Conservation (phyloP, 2,329 filamentous ascomycete species). For the Tolypocladium ovalisporum region DNA sequence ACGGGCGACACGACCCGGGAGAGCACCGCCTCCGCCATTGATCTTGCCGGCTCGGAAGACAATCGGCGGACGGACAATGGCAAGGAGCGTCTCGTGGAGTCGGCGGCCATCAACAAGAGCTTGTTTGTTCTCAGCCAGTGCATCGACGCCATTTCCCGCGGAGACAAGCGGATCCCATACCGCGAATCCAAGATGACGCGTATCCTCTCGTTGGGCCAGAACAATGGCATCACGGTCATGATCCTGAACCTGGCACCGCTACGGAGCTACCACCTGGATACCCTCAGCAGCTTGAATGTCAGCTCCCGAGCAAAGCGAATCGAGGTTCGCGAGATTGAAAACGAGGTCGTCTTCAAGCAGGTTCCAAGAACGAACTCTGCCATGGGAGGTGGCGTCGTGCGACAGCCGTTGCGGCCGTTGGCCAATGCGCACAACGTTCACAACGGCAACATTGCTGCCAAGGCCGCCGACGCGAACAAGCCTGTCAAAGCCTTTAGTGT, state of each 20-base stretch:
- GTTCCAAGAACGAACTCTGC: slow-evolving; percentile 44
- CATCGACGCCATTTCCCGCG: slow-evolving; percentile 79
- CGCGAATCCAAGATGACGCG: slow-evolving; percentile 96
- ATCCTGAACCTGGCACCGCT: slow-evolving; percentile 87
- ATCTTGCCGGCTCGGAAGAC: slow-evolving; percentile 90
- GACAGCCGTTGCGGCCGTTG: slow-evolving; percentile 72
- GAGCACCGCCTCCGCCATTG: slow-evolving; percentile 86
- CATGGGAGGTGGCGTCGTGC: slow-evolving; percentile 30
- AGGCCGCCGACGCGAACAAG: slow-evolving; percentile 43
- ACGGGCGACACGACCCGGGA: slow-evolving; percentile 57
- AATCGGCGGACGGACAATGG: slow-evolving; percentile 90
- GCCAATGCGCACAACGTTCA: slow-evolving; percentile 66
- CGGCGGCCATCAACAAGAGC: slow-evolving; percentile 94
- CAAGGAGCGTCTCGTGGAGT: slow-evolving; percentile 87
- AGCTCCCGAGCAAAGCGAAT: slow-evolving; percentile 94
- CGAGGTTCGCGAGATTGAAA: slow-evolving; percentile 89
- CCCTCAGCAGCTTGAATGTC: slow-evolving; percentile 86
- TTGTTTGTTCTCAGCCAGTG: slow-evolving; percentile 91
- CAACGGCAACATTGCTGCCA: slow-evolving; percentile 39
- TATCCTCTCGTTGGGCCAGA: slow-evolving; percentile 84
- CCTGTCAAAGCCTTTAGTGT: slow-evolving; percentile 79
- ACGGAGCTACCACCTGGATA: slow-evolving; percentile 89
- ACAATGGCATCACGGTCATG: slow-evolving; percentile 93
- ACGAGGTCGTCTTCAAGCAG: slow-evolving; percentile 81
- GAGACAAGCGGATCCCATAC: slow-evolving; percentile 74